phyloP scores from a whole-genome alignment of 2,329 filamentous ascomycete species.

The Fusarium sp. region DNA sequence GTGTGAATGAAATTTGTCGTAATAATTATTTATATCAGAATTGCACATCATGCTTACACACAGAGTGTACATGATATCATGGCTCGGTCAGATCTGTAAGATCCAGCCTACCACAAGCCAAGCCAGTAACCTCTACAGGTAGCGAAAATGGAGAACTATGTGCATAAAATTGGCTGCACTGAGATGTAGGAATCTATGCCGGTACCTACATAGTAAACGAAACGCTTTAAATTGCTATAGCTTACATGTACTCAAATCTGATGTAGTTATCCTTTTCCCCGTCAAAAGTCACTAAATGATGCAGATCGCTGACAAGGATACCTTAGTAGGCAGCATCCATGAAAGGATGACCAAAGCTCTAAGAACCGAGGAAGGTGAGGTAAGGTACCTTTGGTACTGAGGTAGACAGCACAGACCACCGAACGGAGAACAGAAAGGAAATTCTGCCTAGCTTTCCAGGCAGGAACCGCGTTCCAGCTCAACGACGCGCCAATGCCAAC shows the following conservation, averaged over 20 bases:
- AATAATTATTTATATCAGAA: no score
- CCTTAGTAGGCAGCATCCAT: no score
- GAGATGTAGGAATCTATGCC: neutral
- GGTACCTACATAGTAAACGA: neutral
- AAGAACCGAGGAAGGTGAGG: neutral
- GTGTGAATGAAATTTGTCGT: neutral
- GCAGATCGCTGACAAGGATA: conserved; percentile 3
- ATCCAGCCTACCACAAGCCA: neutral
- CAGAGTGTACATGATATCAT: neutral
- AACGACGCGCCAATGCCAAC: conserved; percentile 43
- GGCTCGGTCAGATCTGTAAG: neutral
- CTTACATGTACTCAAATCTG: neutral
- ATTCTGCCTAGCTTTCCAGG: conserved; percentile 33
- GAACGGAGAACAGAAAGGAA: neutral
- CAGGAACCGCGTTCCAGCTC: conserved; percentile 32
- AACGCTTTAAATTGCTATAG: neutral
- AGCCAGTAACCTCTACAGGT: neutral
- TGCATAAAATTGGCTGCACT: neutral
- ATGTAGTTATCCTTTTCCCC: neutral
- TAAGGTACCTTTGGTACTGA: neutral
- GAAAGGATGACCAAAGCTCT: neutral
- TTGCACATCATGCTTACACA: neutral
- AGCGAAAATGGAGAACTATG: no score
- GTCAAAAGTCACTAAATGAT: neutral
- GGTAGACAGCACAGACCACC: conserved; percentile 30